Evolutionary conservation across 2,329 filamentous ascomycete species (phyloP).

Genomic region (Bipolaris sorokiniana): DNA sequence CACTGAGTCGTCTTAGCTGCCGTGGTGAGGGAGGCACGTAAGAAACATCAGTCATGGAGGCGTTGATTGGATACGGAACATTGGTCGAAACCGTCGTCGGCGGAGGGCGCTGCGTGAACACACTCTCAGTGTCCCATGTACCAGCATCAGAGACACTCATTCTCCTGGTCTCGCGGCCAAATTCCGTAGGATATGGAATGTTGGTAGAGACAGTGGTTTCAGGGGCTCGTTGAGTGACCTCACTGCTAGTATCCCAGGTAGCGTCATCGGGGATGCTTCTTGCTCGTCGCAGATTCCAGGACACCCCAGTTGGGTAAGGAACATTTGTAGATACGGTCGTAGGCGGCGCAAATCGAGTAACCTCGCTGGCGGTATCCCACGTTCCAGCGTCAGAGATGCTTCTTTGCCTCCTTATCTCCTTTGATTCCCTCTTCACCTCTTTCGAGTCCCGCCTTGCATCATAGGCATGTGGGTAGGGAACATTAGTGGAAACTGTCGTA

Average conservation of each 20-base stretch:
- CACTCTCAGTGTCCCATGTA: slow-evolving; percentile 7
- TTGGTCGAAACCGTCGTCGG: slow-evolving; percentile 16
- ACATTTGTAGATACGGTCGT: slow-evolving; percentile 18
- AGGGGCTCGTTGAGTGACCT: slow-evolving; percentile 8
- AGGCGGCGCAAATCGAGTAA: slow-evolving; percentile 8
- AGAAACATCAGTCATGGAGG: not conserved
- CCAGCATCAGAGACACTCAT: slow-evolving; percentile 10
- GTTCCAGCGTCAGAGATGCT: slow-evolving; percentile 16
- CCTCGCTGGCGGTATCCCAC: slow-evolving; percentile 14
- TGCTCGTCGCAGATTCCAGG: slow-evolving; percentile 8
- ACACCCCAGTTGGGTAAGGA: slow-evolving; percentile 6
- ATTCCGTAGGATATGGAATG: not conserved
- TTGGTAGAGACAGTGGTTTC: slow-evolving; percentile 9
- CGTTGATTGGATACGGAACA: slow-evolving; percentile 7
- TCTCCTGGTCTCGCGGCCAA: slow-evolving; percentile 2
- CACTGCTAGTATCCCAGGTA: slow-evolving; percentile 17
- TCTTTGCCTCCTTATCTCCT: slow-evolving; percentile 10
- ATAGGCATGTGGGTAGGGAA: slow-evolving; percentile 7
- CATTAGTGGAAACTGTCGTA: slow-evolving; percentile 25
- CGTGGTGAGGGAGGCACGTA: not conserved
- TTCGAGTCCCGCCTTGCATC: slow-evolving; percentile 16
- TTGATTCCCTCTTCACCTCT: slow-evolving; percentile 15
- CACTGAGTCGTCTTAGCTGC: slow-evolving; percentile 11
- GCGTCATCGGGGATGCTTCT: slow-evolving; percentile 11
- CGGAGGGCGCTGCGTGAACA: slow-evolving; percentile 4